Conservation (phyloP, 1,284 basidiomycete species). For the Inonotus obliquus region DNA sequence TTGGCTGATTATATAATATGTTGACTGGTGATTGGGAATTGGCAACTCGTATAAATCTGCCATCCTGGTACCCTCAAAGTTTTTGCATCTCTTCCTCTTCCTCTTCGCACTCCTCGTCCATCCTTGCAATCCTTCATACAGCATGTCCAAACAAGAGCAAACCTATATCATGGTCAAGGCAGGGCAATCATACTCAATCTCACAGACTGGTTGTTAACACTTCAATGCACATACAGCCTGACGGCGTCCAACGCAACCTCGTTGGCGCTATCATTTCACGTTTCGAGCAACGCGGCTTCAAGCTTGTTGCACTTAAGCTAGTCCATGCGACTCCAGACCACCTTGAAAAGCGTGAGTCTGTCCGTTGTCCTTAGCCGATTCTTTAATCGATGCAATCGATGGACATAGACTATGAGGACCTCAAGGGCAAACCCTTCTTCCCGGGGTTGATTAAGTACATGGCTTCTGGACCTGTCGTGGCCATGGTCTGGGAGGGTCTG, state of each 20-base stretch:
- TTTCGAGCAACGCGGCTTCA: slow-evolving; percentile 96
- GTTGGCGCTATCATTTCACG: slow-evolving; percentile 90
- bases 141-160: slow-evolving; percentile 65
- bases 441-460: slow-evolving; percentile 91
- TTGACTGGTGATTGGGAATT: background rate
- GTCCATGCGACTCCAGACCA: slow-evolving; percentile 72
- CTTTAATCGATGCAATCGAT: slow-evolving; percentile 12
- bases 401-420: slow-evolving; percentile 84
- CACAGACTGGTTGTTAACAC: slow-evolving; percentile 10
- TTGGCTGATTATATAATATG: background rate
- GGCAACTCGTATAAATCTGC: slow-evolving; percentile 13
- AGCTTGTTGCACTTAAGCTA: slow-evolving; percentile 88
- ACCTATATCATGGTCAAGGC: slow-evolving; percentile 93
- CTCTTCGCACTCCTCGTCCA: slow-evolving; percentile 21
- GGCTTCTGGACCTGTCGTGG: slow-evolving; percentile 93
- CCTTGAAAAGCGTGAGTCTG: slow-evolving; percentile 75
- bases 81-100: slow-evolving; percentile 11
- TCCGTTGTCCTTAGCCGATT: background rate
- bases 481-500: slow-evolving; percentile 96
- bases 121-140: slow-evolving; percentile 24
- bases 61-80: slow-evolving; percentile 6
- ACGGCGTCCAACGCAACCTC: slow-evolving; percentile 95
- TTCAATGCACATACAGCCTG: slow-evolving; percentile 56
- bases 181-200: slow-evolving; percentile 9
- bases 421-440: slow-evolving; percentile 91